Base-by-base conservation (phyloP, 1,284 basidiomycete species). In the Ustilago vetiveriae region DNA sequence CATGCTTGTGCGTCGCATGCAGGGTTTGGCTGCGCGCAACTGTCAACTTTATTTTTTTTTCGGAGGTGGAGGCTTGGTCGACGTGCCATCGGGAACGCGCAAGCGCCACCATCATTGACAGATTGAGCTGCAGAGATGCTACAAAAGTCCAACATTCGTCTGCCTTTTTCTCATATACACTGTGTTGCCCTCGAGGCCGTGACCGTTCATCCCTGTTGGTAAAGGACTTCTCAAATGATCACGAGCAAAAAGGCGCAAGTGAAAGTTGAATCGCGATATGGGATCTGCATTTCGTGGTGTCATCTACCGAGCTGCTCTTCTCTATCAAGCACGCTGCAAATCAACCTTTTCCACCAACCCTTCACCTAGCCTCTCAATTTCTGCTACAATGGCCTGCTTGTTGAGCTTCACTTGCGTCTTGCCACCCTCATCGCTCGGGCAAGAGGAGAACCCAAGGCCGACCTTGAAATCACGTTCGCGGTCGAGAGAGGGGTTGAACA, bases 281-380 rank as follows among this genome's bases (percentile, higher is more conserved):
- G n/a, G n/a, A n/a, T n/a, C n/a, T n/a, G n/a, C n/a, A n/a, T n/a
- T n/a, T n/a, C n/a, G n/a, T n/a, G n/a, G n/a, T n/a, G n/a, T n/a
- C n/a, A n/a, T n/a, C n/a, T n/a, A n/a, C n/a, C n/a, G n/a, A n/a
- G n/a, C n/a, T n/a, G n/a, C n/a, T n/a, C n/a, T n/a, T n/a, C n/a
- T n/a, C n/a, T n/a, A n/a, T 47, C 32, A 65, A n/a, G 33, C 46
- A 17, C 35, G 41, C 23, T 42, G 49, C 9, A 70, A 29, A 33
- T 60, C 50, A 19, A 70, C 53, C 49, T 51, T 59, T 13, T 58
- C 58, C 2, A 97, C 83, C 38, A 97, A 76, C 0, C 90, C 91
- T 24, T 84, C 77, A 1, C 92, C 93, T 50, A 97, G 77, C 33
- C 94, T 84, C 77, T 89, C 86, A 37, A 97, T 88, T 83, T 98